Percentiles rank a stretch among this genome's conserved stretches.
phyloP scores from a whole-genome alignment of 2,329 filamentous ascomycete species.

The Bipolaris cookei region DNA sequence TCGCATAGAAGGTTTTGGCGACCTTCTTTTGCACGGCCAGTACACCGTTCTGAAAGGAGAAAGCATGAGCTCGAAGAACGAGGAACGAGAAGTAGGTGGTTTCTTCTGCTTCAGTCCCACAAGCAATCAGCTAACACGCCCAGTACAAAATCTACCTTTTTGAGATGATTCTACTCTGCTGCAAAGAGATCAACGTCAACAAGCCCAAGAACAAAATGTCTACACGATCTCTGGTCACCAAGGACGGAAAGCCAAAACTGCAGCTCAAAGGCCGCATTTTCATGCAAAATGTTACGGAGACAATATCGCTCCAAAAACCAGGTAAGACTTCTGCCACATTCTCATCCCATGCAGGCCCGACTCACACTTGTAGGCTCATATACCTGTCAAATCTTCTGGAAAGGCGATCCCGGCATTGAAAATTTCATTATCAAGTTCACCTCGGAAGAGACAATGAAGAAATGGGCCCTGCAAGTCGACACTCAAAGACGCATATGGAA shows the following conservation, averaged over 20 bases:
- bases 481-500: conserved; percentile 67
- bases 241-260: conserved; percentile 75
- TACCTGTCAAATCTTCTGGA: conserved; percentile 98
- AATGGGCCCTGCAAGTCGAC: conserved; percentile 84
- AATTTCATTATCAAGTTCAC: conserved; percentile 94
- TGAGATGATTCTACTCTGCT: conserved; percentile 91
- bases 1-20: conserved; percentile 87
- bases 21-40: conserved; percentile 83
- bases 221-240: conserved; percentile 72
- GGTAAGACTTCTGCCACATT: conserved; percentile 61
- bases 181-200: conserved; percentile 88
- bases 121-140: conserved; percentile 15
- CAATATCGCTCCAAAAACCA: conserved; percentile 85
- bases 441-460: conserved; percentile 91
- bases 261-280: conserved; percentile 97
- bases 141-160: conserved; percentile 98
- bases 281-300: conserved; percentile 97
- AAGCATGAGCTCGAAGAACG: conserved; percentile 76
- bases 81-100: conserved; percentile 80
- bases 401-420: conserved; percentile 91
- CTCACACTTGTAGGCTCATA: conserved; percentile 71
- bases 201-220: conserved; percentile 74
- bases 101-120: neutral
- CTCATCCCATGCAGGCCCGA: neutral
- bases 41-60: conserved; percentile 87